Percentiles rank a stretch among this genome's conserved stretches.
Conservation (phyloP, 345 rosid species). For the Gossypium arboreum region DNA sequence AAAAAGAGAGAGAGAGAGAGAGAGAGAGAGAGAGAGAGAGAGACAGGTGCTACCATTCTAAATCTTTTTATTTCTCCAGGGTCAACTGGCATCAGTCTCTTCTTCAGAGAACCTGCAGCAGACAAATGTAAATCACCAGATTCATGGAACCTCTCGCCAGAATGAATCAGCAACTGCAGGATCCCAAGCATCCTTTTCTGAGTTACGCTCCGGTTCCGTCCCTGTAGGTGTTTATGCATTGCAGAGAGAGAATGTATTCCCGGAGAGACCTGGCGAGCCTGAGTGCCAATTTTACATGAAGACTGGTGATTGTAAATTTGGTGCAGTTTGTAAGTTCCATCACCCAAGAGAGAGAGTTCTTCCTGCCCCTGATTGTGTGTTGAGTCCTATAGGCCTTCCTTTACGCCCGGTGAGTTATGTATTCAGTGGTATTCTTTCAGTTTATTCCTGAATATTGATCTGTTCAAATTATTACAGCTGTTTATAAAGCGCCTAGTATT, state of each 20-base stretch:
- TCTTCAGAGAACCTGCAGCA: constrained; percentile 73
- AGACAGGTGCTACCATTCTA: constrained; percentile 13
- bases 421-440: not conserved
- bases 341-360: constrained; percentile 92
- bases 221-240: constrained; percentile 71
- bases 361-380: constrained; percentile 88
- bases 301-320: constrained; percentile 97
- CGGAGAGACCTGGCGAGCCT: constrained; percentile 95
- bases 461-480: not conserved
- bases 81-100: constrained; percentile 79
- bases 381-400: constrained; percentile 90
- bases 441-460: not conserved
- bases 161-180: constrained; percentile 51
- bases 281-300: constrained; percentile 98
- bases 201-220: constrained; percentile 55
- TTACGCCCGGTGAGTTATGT: constrained; percentile 74
- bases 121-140: constrained; percentile 47
- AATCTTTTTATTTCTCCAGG: constrained; percentile 42
- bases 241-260: constrained; percentile 83
- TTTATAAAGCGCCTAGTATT: not conserved
- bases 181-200: constrained; percentile 58
- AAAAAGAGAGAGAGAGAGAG: too few relatives aligned
- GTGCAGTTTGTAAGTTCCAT: constrained; percentile 91
- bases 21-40: not conserved
- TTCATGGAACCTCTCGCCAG: constrained; percentile 57